Conservation (phyloP, 2,329 filamentous ascomycete genomes). For the Alternaria ethzedia region DNA sequence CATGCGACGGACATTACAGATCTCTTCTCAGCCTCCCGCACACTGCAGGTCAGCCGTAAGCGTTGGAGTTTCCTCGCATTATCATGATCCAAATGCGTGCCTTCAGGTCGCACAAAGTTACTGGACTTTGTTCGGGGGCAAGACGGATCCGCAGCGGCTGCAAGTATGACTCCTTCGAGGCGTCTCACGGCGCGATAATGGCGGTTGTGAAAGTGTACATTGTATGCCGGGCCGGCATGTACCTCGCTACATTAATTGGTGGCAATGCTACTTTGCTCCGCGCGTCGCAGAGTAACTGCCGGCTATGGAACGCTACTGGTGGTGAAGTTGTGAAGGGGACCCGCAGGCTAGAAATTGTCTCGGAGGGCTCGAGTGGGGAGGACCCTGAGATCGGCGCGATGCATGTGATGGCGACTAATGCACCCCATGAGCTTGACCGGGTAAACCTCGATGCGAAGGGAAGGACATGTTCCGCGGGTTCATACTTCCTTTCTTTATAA, state of each 20-base stretch:
- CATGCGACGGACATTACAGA: slow-evolving; percentile 31
- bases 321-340: slow-evolving; percentile 8
- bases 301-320: slow-evolving; percentile 3
- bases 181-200: not conserved
- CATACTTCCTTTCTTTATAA: slow-evolving; percentile 11
- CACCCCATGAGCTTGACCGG: slow-evolving; percentile 40
- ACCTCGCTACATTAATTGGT: not conserved
- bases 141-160: slow-evolving; percentile 11
- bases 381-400: slow-evolving; percentile 35
- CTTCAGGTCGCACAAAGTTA: slow-evolving; percentile 6
- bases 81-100: not conserved
- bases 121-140: slow-evolving; percentile 2
- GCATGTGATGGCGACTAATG: slow-evolving; percentile 41
- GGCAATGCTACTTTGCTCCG: slow-evolving; percentile 3
- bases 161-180: not conserved
- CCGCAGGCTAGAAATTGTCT: slow-evolving; percentile 36
- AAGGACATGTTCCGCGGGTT: slow-evolving; percentile 4
- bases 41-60: slow-evolving; percentile 19
- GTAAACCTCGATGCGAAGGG: not conserved
- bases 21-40: slow-evolving; percentile 39
- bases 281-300: slow-evolving; percentile 1
- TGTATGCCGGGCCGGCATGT: slow-evolving; percentile 7
- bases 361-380: slow-evolving; percentile 24
- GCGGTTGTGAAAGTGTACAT: slow-evolving; percentile 1
- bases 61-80: slow-evolving; percentile 4